These are phyloP conservation scores for Flaveria robusta DNA, from an alignment of 129 eudicot species.

Conservation along the genomic window DNA sequence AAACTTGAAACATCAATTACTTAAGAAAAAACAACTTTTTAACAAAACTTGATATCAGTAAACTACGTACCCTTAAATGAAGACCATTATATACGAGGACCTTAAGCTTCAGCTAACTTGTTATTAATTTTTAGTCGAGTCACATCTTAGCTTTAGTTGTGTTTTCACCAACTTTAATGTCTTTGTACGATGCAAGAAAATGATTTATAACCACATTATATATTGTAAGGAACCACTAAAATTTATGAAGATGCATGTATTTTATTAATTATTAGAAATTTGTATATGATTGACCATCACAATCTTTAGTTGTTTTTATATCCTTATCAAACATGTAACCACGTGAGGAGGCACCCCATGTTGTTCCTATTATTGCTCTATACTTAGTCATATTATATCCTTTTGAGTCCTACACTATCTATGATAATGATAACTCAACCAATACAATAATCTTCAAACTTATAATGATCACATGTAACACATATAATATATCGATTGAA, in stretches of 20 bases:
- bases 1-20: too few relatives aligned
- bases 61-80: too few relatives aligned
- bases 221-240: neutral
- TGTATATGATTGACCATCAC: slow-evolving; percentile 22
- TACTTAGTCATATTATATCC: slow-evolving; percentile 11
- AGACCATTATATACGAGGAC: too few relatives aligned
- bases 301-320: slow-evolving; percentile 13
- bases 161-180: too few relatives aligned
- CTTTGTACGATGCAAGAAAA: too few relatives aligned
- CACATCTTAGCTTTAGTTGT: too few relatives aligned
- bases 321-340: slow-evolving; percentile 26
- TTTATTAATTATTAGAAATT: neutral
- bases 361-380: slow-evolving; percentile 9
- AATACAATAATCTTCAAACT: slow-evolving; percentile 5
- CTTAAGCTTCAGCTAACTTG: too few relatives aligned
- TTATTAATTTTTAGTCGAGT: too few relatives aligned
- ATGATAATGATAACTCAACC: slow-evolving; percentile 6
- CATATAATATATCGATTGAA: neutral
- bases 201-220: too few relatives aligned
- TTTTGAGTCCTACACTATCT: neutral
- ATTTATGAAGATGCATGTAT: neutral
- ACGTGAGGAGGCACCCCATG: slow-evolving; percentile 34
- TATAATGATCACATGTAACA: neutral
- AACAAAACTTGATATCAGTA: too few relatives aligned
- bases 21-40: too few relatives aligned